Percentiles rank a stretch among this genome's conserved stretches.
phyloP scores from a whole-genome alignment of 805 yeast species.

The Saccharomyces jurei region DNA sequence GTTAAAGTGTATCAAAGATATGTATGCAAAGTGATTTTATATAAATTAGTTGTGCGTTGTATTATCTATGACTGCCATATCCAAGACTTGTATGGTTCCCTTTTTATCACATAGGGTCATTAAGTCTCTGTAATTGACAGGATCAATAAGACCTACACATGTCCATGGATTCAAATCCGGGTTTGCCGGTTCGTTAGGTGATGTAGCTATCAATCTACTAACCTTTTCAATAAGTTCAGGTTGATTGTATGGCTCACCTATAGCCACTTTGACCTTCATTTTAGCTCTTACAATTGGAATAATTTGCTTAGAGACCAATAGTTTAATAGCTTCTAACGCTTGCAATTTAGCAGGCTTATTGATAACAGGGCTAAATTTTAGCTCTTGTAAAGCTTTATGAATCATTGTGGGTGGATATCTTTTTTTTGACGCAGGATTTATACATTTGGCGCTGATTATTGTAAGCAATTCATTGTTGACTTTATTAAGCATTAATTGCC shows the following conservation, averaged over 20 bases:
- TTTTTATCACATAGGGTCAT: conserved; percentile 51
- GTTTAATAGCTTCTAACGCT: conserved; percentile 83
- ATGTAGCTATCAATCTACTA: conserved; percentile 35
- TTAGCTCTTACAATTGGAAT: conserved; percentile 92
- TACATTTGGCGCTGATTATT: conserved; percentile 79
- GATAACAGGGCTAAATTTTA: conserved; percentile 72
- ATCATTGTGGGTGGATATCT: conserved; percentile 94
- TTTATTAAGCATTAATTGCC: conserved; percentile 66
- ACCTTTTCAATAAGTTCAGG: conserved; percentile 35
- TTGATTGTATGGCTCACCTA: conserved; percentile 40
- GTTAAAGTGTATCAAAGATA: conserved; percentile 28
- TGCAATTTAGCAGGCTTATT: conserved; percentile 74
- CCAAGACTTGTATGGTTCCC: conserved; percentile 68
- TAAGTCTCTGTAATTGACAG: conserved; percentile 67
- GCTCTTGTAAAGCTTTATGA: conserved; percentile 69
- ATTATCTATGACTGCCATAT: conserved; percentile 77
- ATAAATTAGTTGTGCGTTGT: conserved; percentile 8
- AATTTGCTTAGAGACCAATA: conserved; percentile 67
- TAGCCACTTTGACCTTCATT: conserved; percentile 72
- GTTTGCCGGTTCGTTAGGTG: conserved; percentile 37
- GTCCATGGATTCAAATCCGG: conserved; percentile 43
- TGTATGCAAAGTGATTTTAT: conserved; percentile 13
- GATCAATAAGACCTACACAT: conserved; percentile 69
- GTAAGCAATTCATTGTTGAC: conserved; percentile 75
- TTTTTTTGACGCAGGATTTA: conserved; percentile 81